phyloP scores from a whole-genome alignment of 2,329 filamentous ascomycete genomes.

The Ceratocystis lukuohia region DNA sequence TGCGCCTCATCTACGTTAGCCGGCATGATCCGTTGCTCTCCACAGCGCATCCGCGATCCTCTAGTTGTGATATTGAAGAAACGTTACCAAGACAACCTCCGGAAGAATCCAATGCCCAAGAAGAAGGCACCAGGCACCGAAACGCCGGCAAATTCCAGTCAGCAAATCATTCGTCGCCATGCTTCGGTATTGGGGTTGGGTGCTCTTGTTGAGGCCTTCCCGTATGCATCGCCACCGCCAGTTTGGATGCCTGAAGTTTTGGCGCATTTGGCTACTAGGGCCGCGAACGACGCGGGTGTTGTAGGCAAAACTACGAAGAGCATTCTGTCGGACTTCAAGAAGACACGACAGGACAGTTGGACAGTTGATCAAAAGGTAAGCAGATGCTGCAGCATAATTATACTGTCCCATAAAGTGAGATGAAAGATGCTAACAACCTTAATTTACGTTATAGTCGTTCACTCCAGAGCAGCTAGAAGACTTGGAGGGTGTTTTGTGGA shows the following conservation, averaged over 20 bases:
- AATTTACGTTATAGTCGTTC: conserved; percentile 48
- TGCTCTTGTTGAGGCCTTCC: conserved; percentile 86
- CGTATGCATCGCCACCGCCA: conserved; percentile 85
- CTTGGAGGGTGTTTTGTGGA: conserved; percentile 92
- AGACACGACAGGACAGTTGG: conserved; percentile 98
- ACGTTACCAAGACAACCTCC: conserved; percentile 66
- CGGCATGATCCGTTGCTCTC: conserved; percentile 96
- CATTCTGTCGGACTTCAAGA: conserved; percentile 95
- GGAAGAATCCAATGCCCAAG: conserved; percentile 78
- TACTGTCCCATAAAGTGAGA: not conserved
- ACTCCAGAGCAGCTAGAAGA: conserved; percentile 88
- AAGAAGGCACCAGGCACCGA: conserved; percentile 36
- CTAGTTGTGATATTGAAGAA: conserved; percentile 63
- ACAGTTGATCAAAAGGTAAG: conserved; percentile 91
- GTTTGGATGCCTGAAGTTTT: conserved; percentile 88
- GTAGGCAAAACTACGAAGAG: conserved; percentile 93
- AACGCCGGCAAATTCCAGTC: conserved; percentile 56
- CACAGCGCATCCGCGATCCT: conserved; percentile 60
- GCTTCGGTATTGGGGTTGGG: conserved; percentile 86
- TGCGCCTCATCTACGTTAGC: conserved; percentile 86
- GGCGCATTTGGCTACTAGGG: conserved; percentile 68
- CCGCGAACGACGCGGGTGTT: conserved; percentile 77
- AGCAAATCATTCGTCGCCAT: conserved; percentile 69
- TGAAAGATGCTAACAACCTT: conserved; percentile 21
- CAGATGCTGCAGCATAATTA: conserved; percentile 17